A percentile compares a stretch with the other conserved stretches of the same genome.
Conservation (phyloP, 345 rosid genomes). For the Lepidium aucheri region DNA sequence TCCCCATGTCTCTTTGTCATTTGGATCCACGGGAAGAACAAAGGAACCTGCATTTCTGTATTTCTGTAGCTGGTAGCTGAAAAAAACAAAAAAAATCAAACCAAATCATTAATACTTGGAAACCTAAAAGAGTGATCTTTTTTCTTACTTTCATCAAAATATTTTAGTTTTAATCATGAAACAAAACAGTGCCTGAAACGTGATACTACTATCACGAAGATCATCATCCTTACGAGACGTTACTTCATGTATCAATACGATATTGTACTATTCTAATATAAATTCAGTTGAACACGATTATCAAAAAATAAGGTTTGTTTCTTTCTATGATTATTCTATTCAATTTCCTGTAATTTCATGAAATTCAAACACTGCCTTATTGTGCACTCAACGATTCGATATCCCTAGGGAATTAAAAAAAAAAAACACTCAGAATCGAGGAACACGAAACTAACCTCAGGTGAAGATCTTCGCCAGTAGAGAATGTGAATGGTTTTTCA, state of each 20-base stretch:
- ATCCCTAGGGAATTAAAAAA: not conserved
- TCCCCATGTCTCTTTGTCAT: slow-evolving; percentile 92
- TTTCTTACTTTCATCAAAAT: not conserved
- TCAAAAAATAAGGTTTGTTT: not conserved
- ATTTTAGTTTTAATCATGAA: not conserved
- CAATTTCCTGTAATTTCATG: not conserved
- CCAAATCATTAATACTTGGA: not conserved
- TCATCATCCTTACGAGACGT: slow-evolving; percentile 15
- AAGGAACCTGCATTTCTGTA: slow-evolving; percentile 85
- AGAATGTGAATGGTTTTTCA: slow-evolving; percentile 84
- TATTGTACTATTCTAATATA: not conserved
- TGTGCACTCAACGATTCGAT: not conserved
- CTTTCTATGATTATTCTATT: not conserved
- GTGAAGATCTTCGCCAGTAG: slow-evolving; percentile 97
- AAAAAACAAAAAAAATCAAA: not conserved
- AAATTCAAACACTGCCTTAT: not conserved
- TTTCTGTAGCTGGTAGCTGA: slow-evolving; percentile 97
- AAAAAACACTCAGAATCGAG: not conserved
- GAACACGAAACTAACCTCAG: slow-evolving; percentile 46
- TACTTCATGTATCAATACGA: slow-evolving; percentile 1
- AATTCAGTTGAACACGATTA: not conserved
- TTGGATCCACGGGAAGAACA: slow-evolving; percentile 87
- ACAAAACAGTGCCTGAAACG: slow-evolving; percentile 13
- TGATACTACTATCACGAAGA: slow-evolving; percentile 12
- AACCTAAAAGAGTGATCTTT: not conserved